Evolutionary conservation across 2,329 filamentous ascomycete species (phyloP), one percentile per base, ranked within the genome.

Genomic region (Coniella lustricola): DNA sequence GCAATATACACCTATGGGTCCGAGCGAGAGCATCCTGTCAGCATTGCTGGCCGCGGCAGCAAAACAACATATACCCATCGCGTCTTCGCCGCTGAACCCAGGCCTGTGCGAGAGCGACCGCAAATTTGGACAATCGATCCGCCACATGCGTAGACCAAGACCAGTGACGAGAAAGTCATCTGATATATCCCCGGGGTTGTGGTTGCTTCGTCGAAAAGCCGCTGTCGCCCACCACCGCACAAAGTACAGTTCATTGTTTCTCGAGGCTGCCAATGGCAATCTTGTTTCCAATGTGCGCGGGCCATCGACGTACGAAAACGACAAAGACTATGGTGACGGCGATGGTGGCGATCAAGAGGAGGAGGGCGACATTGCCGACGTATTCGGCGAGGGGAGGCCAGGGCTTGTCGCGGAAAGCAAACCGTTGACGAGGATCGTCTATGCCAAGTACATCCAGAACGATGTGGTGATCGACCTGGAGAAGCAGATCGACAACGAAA

Each of bases 11-110:
- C 33, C 40, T 35, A 36, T 29, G 40, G 18, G 20, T 20, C 48
- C 17, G 31, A 29, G 33, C 29, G 44, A 53, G 43, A 41, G 32
- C 33, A 37, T 50, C 39, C 38, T 53, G 17, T 20, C 36, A 20
- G 38, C 48, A 9, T 36, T 50, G 18, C 42, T 53, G 35, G 44
- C 48, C 17, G 48, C 50, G 21, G 50, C 50, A 16, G 35, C 50
- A 36, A 38, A 50, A 25, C 50, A 50, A 14, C 49, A 53, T 40
- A 49, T 48, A 2, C 50, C 50, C 17, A 37, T 46, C 18, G 50
- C 50, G 16, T 43, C 50, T 8, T 53, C 50, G 34, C 50, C 50
- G 3, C 37, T 53, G 14, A 53, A 53, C 18, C 50, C 50, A n/a
- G 49, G 33, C 7, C n/a, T 40, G 16, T 44, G 22, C 20, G 38